phyloP scores from a whole-genome alignment of 106 monocot species.

The Allium fistulosum region DNA sequence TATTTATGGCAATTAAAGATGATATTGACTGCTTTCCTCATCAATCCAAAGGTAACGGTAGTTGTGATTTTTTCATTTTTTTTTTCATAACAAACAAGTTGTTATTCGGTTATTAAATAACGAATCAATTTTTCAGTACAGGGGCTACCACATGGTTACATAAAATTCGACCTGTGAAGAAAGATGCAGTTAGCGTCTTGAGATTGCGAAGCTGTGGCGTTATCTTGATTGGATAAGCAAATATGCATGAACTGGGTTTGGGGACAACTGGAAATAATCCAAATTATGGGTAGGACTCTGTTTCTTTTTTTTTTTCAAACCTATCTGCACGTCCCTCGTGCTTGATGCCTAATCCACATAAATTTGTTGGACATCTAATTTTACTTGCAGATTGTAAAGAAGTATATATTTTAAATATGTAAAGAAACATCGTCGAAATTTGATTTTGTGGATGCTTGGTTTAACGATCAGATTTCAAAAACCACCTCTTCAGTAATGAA shows the following conservation, averaged over 20 bases:
- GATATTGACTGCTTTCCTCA: slow-evolving; percentile 91
- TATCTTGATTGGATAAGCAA: slow-evolving; percentile 90
- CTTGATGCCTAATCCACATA: too few relatives aligned
- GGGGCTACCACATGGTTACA: slow-evolving; percentile 81
- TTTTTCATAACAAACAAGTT: background rate
- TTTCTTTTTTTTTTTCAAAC: too few relatives aligned
- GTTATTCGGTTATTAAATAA: background rate
- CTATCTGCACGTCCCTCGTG: too few relatives aligned
- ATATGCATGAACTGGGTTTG: slow-evolving; percentile 97
- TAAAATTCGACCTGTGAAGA: slow-evolving; percentile 37
- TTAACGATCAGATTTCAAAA: too few relatives aligned
- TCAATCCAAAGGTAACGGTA: slow-evolving; percentile 59
- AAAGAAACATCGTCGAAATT: too few relatives aligned
- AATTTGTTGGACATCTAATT: too few relatives aligned
- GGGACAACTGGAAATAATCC: slow-evolving; percentile 96
- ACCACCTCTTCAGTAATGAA: too few relatives aligned
- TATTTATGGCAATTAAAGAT: slow-evolving; percentile 95
- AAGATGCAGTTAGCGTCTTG: slow-evolving; percentile 88
- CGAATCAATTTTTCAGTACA: slow-evolving; percentile 8
- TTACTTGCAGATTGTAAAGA: too few relatives aligned
- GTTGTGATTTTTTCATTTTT: too few relatives aligned
- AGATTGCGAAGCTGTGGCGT: slow-evolving; percentile 86
- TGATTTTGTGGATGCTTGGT: too few relatives aligned
- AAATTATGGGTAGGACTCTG: slow-evolving; percentile 61
- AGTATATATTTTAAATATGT: too few relatives aligned